These are phyloP conservation scores for Aureobasidium sp. DNA, from an alignment of 2,329 filamentous ascomycete genomes.

Conservation along the genomic window DNA sequence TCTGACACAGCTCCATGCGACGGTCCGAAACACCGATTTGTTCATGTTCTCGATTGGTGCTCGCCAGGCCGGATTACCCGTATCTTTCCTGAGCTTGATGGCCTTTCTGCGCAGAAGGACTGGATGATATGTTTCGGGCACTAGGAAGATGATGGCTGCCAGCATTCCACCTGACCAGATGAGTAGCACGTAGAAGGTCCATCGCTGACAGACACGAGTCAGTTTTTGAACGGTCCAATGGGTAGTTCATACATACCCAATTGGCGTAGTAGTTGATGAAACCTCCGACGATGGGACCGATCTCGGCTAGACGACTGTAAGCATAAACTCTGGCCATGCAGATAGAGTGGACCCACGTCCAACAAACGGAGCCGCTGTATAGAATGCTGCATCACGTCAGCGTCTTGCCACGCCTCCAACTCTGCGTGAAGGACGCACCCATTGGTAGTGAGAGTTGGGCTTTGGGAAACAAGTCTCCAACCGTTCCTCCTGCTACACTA, in stretches of 20 bases:
- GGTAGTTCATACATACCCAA: slow-evolving; percentile 41
- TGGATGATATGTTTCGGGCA: slow-evolving; percentile 79
- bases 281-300: slow-evolving; percentile 60
- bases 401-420: background rate
- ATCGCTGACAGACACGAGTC: background rate
- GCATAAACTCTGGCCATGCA: slow-evolving; percentile 26
- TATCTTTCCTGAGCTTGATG: slow-evolving; percentile 60
- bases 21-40: slow-evolving; percentile 55
- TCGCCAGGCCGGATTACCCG: slow-evolving; percentile 67
- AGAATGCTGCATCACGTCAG: slow-evolving; percentile 40
- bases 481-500: slow-evolving; percentile 72
- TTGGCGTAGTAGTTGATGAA: slow-evolving; percentile 70
- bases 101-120: slow-evolving; percentile 70
- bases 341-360: slow-evolving; percentile 35
- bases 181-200: slow-evolving; percentile 70
- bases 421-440: slow-evolving; percentile 42
- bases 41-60: slow-evolving; percentile 69
- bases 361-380: slow-evolving; percentile 45
- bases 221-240: background rate
- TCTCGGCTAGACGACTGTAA: slow-evolving; percentile 51
- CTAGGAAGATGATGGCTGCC: slow-evolving; percentile 58
- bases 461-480: slow-evolving; percentile 68
- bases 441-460: slow-evolving; percentile 70
- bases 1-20: slow-evolving; percentile 48
- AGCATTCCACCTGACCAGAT: slow-evolving; percentile 71